phyloP scores from a whole-genome alignment of 2,329 filamentous ascomycete genomes.

The Botrytis galanthina region DNA sequence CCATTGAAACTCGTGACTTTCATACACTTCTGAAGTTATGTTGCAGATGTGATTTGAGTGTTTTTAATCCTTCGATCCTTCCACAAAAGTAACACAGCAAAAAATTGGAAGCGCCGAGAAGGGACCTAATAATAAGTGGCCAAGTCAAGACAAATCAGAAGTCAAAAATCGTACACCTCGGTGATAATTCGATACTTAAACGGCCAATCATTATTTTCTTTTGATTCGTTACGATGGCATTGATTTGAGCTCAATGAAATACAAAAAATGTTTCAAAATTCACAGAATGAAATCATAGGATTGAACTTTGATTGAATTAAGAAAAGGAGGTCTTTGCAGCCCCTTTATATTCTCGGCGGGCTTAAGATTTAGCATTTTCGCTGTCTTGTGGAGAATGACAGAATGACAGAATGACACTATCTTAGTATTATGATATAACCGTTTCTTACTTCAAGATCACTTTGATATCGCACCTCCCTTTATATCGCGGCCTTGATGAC shows the following conservation, averaged over 20 bases:
- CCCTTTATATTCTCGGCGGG: background rate
- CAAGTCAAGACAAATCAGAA: background rate
- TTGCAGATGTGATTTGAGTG: conserved; percentile 1
- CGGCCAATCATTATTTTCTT: background rate
- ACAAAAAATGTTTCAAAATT: background rate
- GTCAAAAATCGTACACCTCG: background rate
- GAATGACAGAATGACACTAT: background rate
- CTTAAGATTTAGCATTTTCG: background rate
- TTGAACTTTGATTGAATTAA: background rate
- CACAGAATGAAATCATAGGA: background rate
- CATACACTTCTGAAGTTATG: background rate
- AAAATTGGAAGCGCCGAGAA: background rate
- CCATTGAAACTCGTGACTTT: background rate
- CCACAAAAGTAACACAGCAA: background rate
- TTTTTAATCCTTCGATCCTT: background rate
- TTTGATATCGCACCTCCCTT: background rate
- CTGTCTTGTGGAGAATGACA: background rate
- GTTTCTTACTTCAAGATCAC: background rate
- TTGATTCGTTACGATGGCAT: background rate
- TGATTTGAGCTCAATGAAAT: background rate
- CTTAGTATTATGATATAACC: background rate
- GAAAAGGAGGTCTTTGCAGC: background rate
- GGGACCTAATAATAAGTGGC: background rate
- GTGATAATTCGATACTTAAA: background rate
- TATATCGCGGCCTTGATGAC: background rate